Evolutionary conservation across 2,329 filamentous ascomycete species (phyloP), one percentile per base, ranked within the genome.

Genomic region (Monilinia aucupariae): DNA sequence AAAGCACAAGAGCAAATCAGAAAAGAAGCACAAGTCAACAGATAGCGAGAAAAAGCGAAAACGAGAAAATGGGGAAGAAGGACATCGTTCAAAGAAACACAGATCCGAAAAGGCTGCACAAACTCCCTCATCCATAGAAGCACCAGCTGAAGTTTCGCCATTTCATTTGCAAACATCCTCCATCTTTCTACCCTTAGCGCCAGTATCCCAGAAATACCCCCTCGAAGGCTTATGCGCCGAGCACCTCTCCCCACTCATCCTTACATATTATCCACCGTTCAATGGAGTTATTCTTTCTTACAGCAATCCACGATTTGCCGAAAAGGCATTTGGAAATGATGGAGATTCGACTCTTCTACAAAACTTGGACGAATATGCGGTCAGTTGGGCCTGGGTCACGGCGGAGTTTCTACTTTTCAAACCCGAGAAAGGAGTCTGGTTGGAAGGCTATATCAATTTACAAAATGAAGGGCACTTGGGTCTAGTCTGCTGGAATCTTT

Each of bases 381-480:
- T 91, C 30, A 88, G 87, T 27, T 97, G 90, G 72, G 85, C 90
- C 54, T 97, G 93, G 87, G 83, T 96, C 27, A 96, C 91, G 0
- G 91, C 89, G 1, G 91, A 96, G 27, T 89, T 96, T 66, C 81
- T 96, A 51, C 78, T 97, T 22, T 96, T 96, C 74, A 83, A 88
- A 39, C 93, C 94, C 0, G 80, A 82, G 60, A 83, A 84, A 52
- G 90, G 90, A 43, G 85, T 86, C 10, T 85, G 83, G 76, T 82
- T 97, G 72, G 87, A 92, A 68, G 94, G 91, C 13, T 87, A 82
- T 68, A 83, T 97, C 62, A 94, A 93, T 71, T 80, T 97, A 37
- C 91, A 96, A 73, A 93, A 89, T 54, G 90, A 94, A 69, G 91
- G 91, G 8, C 91, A 97, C 72, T 82, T 99, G 8, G 92, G 93